Base-by-base conservation (phyloP, 192 early-diverging fungal species). In the Entrophospora sp. region DNA sequence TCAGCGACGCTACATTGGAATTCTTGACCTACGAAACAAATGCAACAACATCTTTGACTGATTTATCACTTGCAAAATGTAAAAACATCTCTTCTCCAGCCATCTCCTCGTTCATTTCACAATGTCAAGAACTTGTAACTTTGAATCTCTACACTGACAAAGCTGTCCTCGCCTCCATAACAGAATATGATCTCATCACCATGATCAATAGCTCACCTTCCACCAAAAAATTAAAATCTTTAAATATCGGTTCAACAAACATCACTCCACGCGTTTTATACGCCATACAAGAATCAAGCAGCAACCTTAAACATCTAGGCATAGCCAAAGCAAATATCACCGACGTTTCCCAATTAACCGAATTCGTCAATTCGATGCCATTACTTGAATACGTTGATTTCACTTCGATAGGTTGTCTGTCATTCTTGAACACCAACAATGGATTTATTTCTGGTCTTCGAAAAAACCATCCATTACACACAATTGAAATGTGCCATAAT, bases 381-480 rank as follows among this genome's bases (percentile, higher is more conserved):
- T 20, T n/a, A 52, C 24, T 52, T 12, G n/a, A 52, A 52, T 52
- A 52, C 3, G 24, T 52, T 5, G 49, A 52, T 27, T 25, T 52
- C 10, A 52, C n/a, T 24, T n/a, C 10, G 14, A 5, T 52, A 10
- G 14, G 14, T 22, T 52, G 49, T 52, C 49, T 52, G 22, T n/a
- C 10, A 10, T 20, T 25, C 9, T 12, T 52, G 20, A 52, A n/a
- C n/a, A 52, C 49, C n/a, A n/a, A n/a, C 1, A 52, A 52, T 27
- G 25, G 20, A 27, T 20, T 52, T 1, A 24, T 52, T 1, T 4
- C 24, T 27, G 22, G 3, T 22, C 49, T 52, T 10, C n/a, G 10
- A n/a, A 52, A 52, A 5, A 52, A 52, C 24, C 14, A 52, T 52
- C 49, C 10, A 52, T 24, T 52, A 25, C 49, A 52, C 49, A 52